Evolutionary conservation across 345 rosid species (phyloP).

Genomic region (Geranium rotundifolium): DNA sequence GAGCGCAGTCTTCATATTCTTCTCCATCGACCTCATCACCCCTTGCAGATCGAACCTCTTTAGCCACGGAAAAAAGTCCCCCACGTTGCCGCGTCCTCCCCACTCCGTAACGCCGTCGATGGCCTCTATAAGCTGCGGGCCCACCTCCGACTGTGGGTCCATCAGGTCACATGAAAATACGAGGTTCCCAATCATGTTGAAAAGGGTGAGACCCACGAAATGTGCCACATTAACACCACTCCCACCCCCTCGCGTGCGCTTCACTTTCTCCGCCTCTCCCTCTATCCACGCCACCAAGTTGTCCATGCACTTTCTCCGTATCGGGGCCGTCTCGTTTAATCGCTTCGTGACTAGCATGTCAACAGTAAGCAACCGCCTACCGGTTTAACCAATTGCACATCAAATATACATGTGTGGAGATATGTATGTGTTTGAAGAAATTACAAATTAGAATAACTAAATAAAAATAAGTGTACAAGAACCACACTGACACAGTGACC

Average conservation of each 20-base stretch:
- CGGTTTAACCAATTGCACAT: no score
- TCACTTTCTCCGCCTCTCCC: slow-evolving; percentile 1
- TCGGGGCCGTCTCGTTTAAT: slow-evolving; percentile 6
- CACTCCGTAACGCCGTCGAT: slow-evolving; percentile 4
- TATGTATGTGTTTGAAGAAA: no score
- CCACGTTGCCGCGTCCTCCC: slow-evolving; percentile 11
- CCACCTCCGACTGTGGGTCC: not conserved
- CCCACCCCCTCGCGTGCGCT: slow-evolving; percentile 1
- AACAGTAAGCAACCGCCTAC: slow-evolving; percentile 5
- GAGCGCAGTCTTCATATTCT: slow-evolving; percentile 6
- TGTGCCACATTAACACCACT: not conserved
- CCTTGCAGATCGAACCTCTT: slow-evolving; percentile 19
- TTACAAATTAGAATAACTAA: no score
- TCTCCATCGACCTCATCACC: slow-evolving; percentile 14
- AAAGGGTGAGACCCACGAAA: slow-evolving; percentile 6
- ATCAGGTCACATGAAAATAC: slow-evolving; percentile 11
- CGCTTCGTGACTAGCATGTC: slow-evolving; percentile 7
- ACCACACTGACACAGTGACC: no score
- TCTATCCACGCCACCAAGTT: not conserved
- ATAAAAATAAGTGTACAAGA: no score
- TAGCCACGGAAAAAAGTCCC: slow-evolving; percentile 12
- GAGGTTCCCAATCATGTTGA: slow-evolving; percentile 16
- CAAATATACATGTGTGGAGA: no score
- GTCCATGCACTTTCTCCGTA: not conserved
- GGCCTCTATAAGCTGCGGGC: slow-evolving; percentile 8